Conservation (phyloP, 106 monocot genomes). For the Cymbidium sinense region DNA sequence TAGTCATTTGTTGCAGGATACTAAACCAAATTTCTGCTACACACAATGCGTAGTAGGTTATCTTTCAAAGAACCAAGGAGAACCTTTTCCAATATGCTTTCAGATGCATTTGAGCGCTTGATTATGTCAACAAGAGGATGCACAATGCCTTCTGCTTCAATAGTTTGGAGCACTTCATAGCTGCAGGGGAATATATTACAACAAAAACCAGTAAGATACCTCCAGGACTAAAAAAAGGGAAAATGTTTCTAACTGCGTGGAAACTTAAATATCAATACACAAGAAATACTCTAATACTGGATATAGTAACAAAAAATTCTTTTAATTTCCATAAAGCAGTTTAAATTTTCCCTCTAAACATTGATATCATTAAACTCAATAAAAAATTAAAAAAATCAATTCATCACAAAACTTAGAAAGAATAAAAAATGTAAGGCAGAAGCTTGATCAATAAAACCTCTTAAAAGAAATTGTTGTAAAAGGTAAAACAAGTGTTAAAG, state of each 20-base stretch:
- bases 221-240: neutral
- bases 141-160: constrained; percentile 50
- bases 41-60: neutral
- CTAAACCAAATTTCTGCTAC: neutral
- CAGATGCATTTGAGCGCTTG: constrained; percentile 32
- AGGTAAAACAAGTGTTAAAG: neutral
- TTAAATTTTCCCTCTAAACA: neutral
- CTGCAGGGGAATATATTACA: constrained; percentile 29
- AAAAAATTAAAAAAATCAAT: neutral
- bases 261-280: neutral
- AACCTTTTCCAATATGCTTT: constrained; percentile 59
- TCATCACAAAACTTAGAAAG: neutral
- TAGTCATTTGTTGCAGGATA: neutral
- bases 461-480: neutral
- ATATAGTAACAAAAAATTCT: neutral
- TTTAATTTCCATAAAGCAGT: neutral
- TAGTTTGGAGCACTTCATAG: constrained; percentile 34
- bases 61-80: neutral
- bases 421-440: neutral
- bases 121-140: constrained; percentile 39
- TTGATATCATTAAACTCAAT: neutral
- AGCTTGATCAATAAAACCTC: neutral
- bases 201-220: neutral
- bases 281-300: neutral
- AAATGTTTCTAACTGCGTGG: neutral